A percentile compares a stretch with the other conserved stretches of the same genome.
Evolutionary conservation across 495 filamentous ascomycete genomes (phyloP).

Genomic region (Talaromyces stipitatus): DNA sequence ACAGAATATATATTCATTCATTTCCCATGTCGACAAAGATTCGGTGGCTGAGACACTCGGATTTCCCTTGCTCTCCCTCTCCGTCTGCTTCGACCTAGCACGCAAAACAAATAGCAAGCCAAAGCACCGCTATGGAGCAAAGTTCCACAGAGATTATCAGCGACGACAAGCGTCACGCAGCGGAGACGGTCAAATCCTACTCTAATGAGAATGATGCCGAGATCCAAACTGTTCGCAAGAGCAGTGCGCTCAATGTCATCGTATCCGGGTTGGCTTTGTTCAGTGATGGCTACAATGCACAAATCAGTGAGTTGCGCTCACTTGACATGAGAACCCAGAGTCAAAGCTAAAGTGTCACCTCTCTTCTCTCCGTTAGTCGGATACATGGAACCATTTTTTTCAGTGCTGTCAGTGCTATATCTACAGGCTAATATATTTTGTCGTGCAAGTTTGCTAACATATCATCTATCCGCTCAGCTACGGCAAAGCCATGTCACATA

Average conservation of each 20-base stretch:
- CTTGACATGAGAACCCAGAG: not conserved
- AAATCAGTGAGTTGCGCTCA: slow-evolving; percentile 18
- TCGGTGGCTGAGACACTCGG: too few species aligned
- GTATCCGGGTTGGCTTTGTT: slow-evolving; percentile 30
- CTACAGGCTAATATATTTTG: not conserved
- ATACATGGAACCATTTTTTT: slow-evolving; percentile 34
- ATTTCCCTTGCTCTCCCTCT: too few species aligned
- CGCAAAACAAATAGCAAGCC: not conserved
- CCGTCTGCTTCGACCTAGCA: not conserved
- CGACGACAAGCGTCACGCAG: slow-evolving; percentile 4
- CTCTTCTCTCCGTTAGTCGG: slow-evolving; percentile 23
- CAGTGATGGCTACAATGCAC: slow-evolving; percentile 37
- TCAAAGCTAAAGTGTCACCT: not conserved
- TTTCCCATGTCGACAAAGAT: too few species aligned
- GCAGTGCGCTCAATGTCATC: slow-evolving; percentile 24
- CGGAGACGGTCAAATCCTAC: not conserved
- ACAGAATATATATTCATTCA: too few species aligned
- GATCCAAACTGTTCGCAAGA: slow-evolving; percentile 4
- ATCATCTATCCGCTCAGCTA: slow-evolving; percentile 11
- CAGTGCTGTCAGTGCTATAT: slow-evolving; percentile 22
- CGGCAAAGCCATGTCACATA: slow-evolving; percentile 21
- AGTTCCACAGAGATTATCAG: not conserved
- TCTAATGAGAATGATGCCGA: slow-evolving; percentile 9
- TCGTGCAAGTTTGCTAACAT: not conserved
- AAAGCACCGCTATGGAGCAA: slow-evolving; percentile 8